Base-by-base conservation (phyloP, 1,284 basidiomycete species). In the Marasmius oreades region DNA sequence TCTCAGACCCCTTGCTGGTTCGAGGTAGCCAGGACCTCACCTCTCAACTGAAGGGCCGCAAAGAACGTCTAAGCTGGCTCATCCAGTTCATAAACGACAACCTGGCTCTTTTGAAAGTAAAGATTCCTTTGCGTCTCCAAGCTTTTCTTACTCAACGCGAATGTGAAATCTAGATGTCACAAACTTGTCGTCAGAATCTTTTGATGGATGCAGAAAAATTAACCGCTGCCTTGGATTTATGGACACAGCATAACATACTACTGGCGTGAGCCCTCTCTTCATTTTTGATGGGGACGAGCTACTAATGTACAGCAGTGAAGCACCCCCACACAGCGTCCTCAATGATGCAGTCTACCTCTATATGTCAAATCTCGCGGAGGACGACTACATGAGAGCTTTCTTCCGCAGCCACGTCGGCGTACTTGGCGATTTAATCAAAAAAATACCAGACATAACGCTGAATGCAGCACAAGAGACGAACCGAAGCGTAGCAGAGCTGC, bases 171-270 rank as follows among this genome's bases (percentile, higher is more conserved):
- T 65, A 95, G 88, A 85, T 98, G 67, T 88, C 94, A 1, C 89
- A 92, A 73, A 72, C 78, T 36, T 85, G 86, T 55, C 82, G 93
- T 33, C 85, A 95, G 62, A 77, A 79, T 36, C 75, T 99, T 39
- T 87, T 86, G 24, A 82, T 80, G n/a, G 90, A 98, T 67, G 92
- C 93, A 1, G 95, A 98, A 73, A 92, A 93, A 63, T 75, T 98
- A 12, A 88, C 88, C 59, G 89, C 92, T 1, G 88, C 86, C 3
- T 81, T 87, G 57, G 88, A 92, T 39, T 75, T 98, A 18, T 99
- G 96, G 96, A 68, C 85, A 26, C 79, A 82, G 63, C 86, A 95
- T 67, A 94, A 95, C 66, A 81, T 87, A 24, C 74, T 80, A 24
- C 73, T 88, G n/a, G 73, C 77, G 86, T 89, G 66, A 55, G 84